Base-by-base conservation (phyloP, 768 basidiomycete species). In the Phylloporus arenicola region DNA sequence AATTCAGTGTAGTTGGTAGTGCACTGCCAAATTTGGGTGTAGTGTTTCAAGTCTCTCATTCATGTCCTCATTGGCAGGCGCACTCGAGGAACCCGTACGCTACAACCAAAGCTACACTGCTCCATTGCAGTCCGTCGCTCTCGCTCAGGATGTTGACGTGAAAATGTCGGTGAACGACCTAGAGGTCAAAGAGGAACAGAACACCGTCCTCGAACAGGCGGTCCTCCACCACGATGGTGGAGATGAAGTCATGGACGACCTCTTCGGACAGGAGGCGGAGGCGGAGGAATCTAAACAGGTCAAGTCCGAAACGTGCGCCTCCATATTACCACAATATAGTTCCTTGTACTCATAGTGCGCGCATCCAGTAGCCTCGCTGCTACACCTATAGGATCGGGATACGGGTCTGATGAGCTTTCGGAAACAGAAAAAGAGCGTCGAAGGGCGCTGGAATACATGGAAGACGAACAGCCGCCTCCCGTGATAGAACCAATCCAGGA, bases 381-480 rank as follows among this genome's bases (percentile, higher is more conserved):
- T 20, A 69, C 70, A 43, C 65, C 63, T 16, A 62, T 51, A 3
- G 64, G 59, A 48, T 83, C 82, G 38, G 78, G 68, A 12, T 75
- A 71, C 25, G 79, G 75, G n/a, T 83, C 79, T n/a, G 90, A 88
- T 45, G 72, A 82, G 16, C 70, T 89, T 29, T 80, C 87, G 40
- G 75, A 79, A 57, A 75, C 67, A 65, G 87, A 77, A 70, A 76
- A 72, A 37, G 69, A 71, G 35, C 75, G 63, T 37, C 75, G 90
- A 56, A 81, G 80, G 59, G 82, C 81, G 2, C 64, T 92, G 56
- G 90, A 92, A 67, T 92, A 93, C 63, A 80, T 77, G 58, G 90
- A 92, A 64, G 86, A 88, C 25, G 86, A 88, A 11, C 76, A 78
- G 53, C 78, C 82, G 5, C 74, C 71, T 27, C 78, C 79, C 50